A percentile compares a stretch with the other conserved stretches of the same genome.
Evolutionary conservation across 1,284 basidiomycete genomes (phyloP).

Genomic region (Rhodotorula sp.): DNA sequence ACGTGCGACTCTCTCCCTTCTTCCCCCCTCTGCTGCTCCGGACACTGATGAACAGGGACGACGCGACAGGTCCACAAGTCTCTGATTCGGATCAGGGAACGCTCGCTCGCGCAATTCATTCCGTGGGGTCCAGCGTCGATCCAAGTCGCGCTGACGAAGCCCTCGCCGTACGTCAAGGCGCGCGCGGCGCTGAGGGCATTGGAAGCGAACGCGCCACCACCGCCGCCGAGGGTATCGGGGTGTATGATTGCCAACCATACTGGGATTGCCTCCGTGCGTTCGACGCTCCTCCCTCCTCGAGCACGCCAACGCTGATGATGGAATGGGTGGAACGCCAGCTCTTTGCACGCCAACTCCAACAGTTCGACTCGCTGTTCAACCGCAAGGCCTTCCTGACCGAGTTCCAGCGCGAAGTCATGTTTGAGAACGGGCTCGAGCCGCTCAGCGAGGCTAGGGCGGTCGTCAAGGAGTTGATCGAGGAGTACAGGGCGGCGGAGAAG

Average conservation of each 20-base stretch:
- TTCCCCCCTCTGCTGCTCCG: too few relatives aligned
- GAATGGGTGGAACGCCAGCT: constrained; percentile 56
- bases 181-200: constrained; percentile 50
- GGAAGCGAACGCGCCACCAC: not conserved
- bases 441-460: constrained; percentile 78
- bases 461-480: constrained; percentile 74
- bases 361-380: constrained; percentile 84
- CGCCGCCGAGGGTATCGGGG: constrained; percentile 72
- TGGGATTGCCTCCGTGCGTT: constrained; percentile 83
- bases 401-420: constrained; percentile 96
- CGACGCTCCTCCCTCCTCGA: not conserved
- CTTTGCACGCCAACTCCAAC: constrained; percentile 93
- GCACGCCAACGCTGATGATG: not conserved
- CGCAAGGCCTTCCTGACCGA: constrained; percentile 95
- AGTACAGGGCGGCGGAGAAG: constrained; percentile 89
- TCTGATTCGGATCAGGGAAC: constrained; percentile 89
- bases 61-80: constrained; percentile 86
- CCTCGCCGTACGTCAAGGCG: constrained; percentile 75
- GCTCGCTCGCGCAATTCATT: constrained; percentile 95
- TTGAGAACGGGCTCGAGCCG: constrained; percentile 84
- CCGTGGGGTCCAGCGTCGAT: constrained; percentile 99
- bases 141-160: constrained; percentile 91
- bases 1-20: constrained; percentile 59
- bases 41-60: not conserved
- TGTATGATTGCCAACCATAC: constrained; percentile 99